Evolutionary conservation across 2,329 filamentous ascomycete species (phyloP).

Genomic region (Cadophora luteo-olivacea): DNA sequence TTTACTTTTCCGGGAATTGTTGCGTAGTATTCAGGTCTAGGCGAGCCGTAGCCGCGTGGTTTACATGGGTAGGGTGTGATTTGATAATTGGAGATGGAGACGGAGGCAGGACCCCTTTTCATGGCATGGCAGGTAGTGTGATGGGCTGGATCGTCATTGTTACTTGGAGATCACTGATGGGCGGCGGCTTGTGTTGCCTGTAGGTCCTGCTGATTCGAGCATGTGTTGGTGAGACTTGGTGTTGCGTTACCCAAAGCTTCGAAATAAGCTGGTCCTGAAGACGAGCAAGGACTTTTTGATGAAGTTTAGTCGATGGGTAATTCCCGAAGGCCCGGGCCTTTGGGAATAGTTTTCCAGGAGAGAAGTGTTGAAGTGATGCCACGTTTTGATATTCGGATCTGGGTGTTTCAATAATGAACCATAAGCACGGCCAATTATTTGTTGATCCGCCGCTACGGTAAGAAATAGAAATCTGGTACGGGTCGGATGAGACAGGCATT

Average conservation of each 20-base stretch:
- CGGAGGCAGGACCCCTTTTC: background rate
- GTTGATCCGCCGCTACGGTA: background rate
- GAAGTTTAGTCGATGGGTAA: background rate
- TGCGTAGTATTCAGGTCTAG: background rate
- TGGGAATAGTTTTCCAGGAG: background rate
- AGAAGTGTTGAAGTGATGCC: background rate
- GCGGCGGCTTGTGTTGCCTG: background rate
- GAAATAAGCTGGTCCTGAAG: background rate
- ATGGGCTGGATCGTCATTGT: background rate
- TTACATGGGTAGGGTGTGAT: background rate
- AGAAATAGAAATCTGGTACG: conserved; percentile 3
- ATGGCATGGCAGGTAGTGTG: background rate
- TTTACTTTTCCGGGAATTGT: background rate
- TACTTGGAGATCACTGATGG: background rate
- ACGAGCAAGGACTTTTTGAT: background rate
- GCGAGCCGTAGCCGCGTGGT: background rate
- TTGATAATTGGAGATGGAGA: background rate
- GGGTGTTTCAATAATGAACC: background rate
- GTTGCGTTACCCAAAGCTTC: too few relatives aligned
- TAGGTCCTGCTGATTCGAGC: background rate
- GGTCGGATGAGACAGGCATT: background rate
- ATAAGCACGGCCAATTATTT: background rate
- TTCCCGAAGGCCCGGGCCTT: background rate
- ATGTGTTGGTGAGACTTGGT: background rate
- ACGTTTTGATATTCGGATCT: conserved; percentile 2